These are phyloP conservation scores for Tilletia indica DNA, from an alignment of 1,284 basidiomycete species.

Conservation along the genomic window DNA sequence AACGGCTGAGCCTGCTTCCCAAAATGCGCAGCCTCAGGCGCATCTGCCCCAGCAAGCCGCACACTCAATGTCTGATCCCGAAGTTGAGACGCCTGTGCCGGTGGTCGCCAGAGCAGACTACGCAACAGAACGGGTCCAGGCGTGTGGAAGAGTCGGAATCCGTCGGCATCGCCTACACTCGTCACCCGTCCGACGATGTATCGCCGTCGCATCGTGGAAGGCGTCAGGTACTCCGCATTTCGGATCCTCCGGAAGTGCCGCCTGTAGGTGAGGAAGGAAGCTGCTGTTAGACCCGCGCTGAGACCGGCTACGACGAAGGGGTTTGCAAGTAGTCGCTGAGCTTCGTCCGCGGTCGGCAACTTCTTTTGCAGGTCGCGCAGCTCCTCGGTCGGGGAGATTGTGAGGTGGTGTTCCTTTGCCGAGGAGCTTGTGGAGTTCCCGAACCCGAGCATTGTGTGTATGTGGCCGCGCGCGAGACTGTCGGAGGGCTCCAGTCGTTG, in stretches of 20 bases:
- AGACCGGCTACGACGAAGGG: neutral
- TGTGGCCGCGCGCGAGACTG: too few species aligned
- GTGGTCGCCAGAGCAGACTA: slow-evolving; percentile 29
- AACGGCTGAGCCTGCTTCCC: slow-evolving; percentile 52
- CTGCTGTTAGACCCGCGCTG: slow-evolving; percentile 7
- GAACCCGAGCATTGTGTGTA: neutral
- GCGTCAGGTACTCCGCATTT: slow-evolving; percentile 48
- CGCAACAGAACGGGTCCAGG: slow-evolving; percentile 44
- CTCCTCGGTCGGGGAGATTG: neutral
- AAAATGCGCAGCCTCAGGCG: slow-evolving; percentile 52
- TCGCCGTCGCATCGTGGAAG: slow-evolving; percentile 42
- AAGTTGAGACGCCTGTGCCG: slow-evolving; percentile 19
- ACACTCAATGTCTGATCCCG: slow-evolving; percentile 44
- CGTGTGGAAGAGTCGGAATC: slow-evolving; percentile 53
- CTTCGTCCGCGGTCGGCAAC: slow-evolving; percentile 1
- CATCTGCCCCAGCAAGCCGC: slow-evolving; percentile 51
- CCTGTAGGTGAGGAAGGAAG: slow-evolving; percentile 35
- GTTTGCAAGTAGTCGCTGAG: neutral
- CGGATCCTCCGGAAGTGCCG: slow-evolving; percentile 51
- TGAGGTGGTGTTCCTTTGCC: neutral
- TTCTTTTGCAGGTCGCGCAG: neutral
- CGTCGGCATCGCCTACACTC: slow-evolving; percentile 53
- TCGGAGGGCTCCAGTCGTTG: too few species aligned
- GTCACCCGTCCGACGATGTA: slow-evolving; percentile 47
- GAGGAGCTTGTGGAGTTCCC: neutral